phyloP scores from a whole-genome alignment of 2,329 filamentous ascomycete genomes.

The Ascochyta rabiei region DNA sequence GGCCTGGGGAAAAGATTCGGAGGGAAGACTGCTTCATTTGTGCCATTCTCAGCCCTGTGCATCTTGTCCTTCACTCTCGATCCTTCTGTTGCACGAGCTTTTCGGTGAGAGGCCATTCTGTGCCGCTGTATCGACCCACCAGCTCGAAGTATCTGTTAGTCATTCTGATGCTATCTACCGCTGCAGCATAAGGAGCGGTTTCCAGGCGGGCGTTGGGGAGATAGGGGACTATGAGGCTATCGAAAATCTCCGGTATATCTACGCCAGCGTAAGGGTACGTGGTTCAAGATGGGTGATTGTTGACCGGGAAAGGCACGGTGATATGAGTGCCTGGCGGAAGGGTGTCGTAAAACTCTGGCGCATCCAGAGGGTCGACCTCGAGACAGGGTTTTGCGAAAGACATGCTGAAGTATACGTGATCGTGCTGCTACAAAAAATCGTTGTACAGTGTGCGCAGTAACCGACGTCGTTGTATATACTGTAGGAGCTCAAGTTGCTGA shows the following conservation, averaged over 20 bases:
- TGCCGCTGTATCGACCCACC: not conserved
- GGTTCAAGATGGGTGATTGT: not conserved
- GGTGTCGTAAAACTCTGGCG: not conserved
- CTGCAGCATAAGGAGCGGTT: slow-evolving; percentile 4
- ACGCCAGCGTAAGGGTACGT: not conserved
- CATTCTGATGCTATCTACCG: not conserved
- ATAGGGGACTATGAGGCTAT: not conserved
- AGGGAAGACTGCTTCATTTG: not conserved
- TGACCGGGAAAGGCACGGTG: not conserved
- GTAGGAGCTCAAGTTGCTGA: not conserved
- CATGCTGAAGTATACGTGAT: not conserved
- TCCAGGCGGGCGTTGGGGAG: not conserved
- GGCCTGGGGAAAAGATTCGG: not conserved
- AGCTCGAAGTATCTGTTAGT: slow-evolving; percentile 4
- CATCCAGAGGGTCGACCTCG: not conserved
- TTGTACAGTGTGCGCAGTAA: not conserved
- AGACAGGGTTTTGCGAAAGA: not conserved
- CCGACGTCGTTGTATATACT: not conserved
- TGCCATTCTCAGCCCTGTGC: not conserved
- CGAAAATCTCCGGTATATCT: not conserved
- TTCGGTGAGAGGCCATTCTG: not conserved
- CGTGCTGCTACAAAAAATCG: not conserved
- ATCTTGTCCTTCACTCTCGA: not conserved
- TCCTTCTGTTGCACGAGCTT: not conserved
- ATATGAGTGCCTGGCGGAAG: not conserved